These are phyloP conservation scores for Pichia exigua DNA, from an alignment of 805 yeast species.

Conservation along the genomic window DNA sequence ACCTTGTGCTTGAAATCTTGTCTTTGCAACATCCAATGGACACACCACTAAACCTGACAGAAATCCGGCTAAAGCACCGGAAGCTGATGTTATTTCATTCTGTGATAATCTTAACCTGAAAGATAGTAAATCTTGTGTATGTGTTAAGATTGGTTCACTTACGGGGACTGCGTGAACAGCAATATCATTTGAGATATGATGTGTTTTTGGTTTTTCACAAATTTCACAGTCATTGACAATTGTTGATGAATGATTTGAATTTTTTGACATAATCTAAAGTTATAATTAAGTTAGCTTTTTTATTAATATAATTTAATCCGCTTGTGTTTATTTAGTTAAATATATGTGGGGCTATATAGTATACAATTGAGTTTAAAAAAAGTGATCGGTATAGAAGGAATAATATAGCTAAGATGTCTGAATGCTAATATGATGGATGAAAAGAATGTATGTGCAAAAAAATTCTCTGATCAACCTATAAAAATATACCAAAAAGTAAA, in stretches of 20 bases:
- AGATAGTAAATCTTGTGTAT: slow-evolving; percentile 11
- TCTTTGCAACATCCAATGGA: slow-evolving; percentile 93
- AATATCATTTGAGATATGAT: slow-evolving; percentile 10
- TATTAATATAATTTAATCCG: not conserved
- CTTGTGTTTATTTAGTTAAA: not conserved
- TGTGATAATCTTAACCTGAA: slow-evolving; percentile 16
- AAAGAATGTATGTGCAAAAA: no score
- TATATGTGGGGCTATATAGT: not conserved
- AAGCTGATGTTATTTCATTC: slow-evolving; percentile 56
- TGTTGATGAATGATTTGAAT: not conserved
- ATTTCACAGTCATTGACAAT: not conserved
- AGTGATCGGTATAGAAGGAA: not conserved
- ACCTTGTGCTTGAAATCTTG: slow-evolving; percentile 90
- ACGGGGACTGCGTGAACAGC: slow-evolving; percentile 12
- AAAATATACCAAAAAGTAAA: no score
- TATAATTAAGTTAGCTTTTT: no score
- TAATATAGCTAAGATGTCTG: not conserved
- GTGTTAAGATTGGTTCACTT: slow-evolving; percentile 10
- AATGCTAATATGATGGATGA: not conserved
- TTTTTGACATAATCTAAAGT: not conserved
- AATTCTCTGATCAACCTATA: not conserved
- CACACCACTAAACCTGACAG: slow-evolving; percentile 85
- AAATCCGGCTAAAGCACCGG: slow-evolving; percentile 95
- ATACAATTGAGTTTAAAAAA: not conserved
- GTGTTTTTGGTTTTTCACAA: slow-evolving; percentile 9